Evolutionary conservation across 805 yeast genomes (phyloP), one percentile per base, ranked within the genome.

Genomic region (Metschnikowia similis): DNA sequence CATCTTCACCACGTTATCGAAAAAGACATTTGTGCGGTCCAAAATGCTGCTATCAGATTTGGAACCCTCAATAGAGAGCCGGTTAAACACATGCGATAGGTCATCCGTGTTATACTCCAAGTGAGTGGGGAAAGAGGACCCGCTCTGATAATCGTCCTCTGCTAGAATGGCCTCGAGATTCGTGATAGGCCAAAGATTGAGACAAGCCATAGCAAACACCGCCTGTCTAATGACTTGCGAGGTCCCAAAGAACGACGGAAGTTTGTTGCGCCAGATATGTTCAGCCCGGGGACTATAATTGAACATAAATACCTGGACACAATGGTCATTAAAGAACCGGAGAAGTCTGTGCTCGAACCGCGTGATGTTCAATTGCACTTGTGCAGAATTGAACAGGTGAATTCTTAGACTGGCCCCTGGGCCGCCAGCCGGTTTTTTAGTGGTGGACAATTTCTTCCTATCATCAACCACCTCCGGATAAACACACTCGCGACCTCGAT

Each of bases 191-290:
- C 65, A 59, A 32, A 66, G 48, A 48, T 62, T 60, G 17, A 66
- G 43, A 21, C 66, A 54, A 14, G 66, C 51, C 56, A 63, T 61
- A 48, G 65, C 53, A 47, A 53, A 60, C 14, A 68, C 45, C 31
- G 64, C 40, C 47, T 60, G 60, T 39, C 71, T 56, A 17, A 69
- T 60, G 48, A 67, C 48, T n/a, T 56, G 52, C 46, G 66, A 63
- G 17, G 48, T 30, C 27, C 60, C 50, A 47, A 67, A 67, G 27
- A 59, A 49, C 9, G 49, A 38, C 5, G 72, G 72, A 1, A 66
- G 64, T n/a, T 55, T 48, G 9, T 45, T 40, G 13, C 55, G 54
- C 72, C 72, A 69, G 6, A 61, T 56, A 9, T 48, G 43, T 28
- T 64, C 61, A 13, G 62, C 57, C 7, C 39, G 50, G 21, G 49